Percentiles rank a stretch among this genome's conserved stretches.
phyloP scores from a whole-genome alignment of 1,284 basidiomycete genomes.

The Heterobasidion annosum region DNA sequence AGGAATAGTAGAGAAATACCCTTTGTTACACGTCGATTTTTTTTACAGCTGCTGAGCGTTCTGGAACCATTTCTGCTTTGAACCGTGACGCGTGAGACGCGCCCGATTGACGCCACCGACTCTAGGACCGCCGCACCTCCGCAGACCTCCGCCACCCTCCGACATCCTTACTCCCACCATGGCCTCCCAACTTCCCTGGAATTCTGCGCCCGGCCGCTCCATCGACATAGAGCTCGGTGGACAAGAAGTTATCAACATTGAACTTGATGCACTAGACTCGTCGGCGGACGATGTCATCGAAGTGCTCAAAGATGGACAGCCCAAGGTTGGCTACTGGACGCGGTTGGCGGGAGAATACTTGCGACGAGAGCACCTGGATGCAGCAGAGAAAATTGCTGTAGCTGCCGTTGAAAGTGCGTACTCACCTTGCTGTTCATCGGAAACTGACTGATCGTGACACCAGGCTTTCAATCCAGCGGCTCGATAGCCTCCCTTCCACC shows the following conservation, averaged over 20 bases:
- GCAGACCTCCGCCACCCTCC: too few relatives aligned
- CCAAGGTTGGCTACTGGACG: constrained; percentile 66
- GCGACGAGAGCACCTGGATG: constrained; percentile 56
- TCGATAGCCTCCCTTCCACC: constrained; percentile 42
- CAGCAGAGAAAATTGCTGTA: constrained; percentile 60
- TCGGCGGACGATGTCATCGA: constrained; percentile 67
- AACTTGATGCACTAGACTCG: constrained; percentile 70
- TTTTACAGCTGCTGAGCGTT: too few relatives aligned
- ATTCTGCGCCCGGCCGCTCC: constrained; percentile 19
- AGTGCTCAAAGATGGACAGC: constrained; percentile 59
- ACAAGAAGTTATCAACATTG: constrained; percentile 74
- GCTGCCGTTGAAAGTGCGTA: constrained; percentile 56
- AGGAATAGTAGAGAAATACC: too few relatives aligned
- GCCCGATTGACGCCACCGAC: too few relatives aligned
- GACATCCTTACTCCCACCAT: not conserved
- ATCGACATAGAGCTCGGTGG: constrained; percentile 60
- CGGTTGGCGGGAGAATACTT: constrained; percentile 74
- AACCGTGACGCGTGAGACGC: too few relatives aligned
- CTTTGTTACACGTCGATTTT: too few relatives aligned
- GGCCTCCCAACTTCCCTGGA: constrained; percentile 9
- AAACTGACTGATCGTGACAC: not conserved
- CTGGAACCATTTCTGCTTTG: too few relatives aligned
- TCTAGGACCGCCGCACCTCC: too few relatives aligned
- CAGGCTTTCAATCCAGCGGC: constrained; percentile 49
- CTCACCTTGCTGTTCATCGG: not conserved